Evolutionary conservation across 1,139 yeast genomes (phyloP), one percentile per base, ranked within the genome.

Genomic region (Meyerozyma carpophila): DNA sequence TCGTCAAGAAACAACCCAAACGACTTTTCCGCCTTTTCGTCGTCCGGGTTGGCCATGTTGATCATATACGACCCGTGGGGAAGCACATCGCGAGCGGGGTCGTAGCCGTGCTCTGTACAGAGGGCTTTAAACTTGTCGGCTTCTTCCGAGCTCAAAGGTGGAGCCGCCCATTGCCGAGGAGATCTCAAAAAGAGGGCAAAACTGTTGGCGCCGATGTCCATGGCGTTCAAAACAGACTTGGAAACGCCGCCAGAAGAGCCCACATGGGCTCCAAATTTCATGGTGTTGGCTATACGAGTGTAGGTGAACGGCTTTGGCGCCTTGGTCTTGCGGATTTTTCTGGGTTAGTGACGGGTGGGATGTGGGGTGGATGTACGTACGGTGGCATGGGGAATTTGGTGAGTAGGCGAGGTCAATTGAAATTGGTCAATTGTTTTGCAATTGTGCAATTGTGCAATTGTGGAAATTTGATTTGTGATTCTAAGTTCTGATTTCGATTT

Each of bases 41-140:
- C 65, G 53, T 89, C 96, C 0, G 98, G 97, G 52, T 89, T 90
- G 14, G 95, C 98, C 50, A 93, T 66, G 57, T 93, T 93, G 56
- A 93, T 90, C 55, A 93, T 82, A 60, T 91, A 93, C 21, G 95
- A 88, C 0, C 97, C 98, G 62, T 93, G 99, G 0, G 98, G 98
- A 43, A 93, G 71, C 40, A 90, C 75, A 55, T 90, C 95, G 13
- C 8, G 10, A 4, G 82, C 84, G 1, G 96, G 82, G 57, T 90
- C 77, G 61, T 83, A 91, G 1, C 82, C 79, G 56, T 75, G 73
- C 44, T 77, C 65, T 43, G 72, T 66, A 59, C 96, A 88, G 18
- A 80, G 67, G 4, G 69, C 68, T 49, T 76, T 75, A 65, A 91
- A 93, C 51, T 79, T 77, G 4, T 61, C 62, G 9, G 84, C 81